These are phyloP conservation scores for Lumnitzera racemosa DNA, from an alignment of 345 rosid species.

Conservation along the genomic window DNA sequence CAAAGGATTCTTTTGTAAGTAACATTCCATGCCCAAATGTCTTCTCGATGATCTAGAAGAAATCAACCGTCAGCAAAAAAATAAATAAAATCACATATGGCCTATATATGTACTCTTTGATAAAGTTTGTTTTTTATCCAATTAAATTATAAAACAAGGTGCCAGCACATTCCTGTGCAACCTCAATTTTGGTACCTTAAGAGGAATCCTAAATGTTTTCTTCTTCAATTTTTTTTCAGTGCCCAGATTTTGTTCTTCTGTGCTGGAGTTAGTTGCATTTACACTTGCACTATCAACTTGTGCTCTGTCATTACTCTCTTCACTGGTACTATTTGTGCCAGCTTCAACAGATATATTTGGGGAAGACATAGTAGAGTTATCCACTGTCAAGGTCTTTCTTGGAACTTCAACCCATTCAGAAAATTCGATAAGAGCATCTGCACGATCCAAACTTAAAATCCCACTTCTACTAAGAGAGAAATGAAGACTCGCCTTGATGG, in stretches of 20 bases:
- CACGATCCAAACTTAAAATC: constrained; percentile 76
- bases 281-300: constrained; percentile 35
- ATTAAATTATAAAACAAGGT: no score
- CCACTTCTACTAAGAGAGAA: constrained; percentile 96
- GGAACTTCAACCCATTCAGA: constrained; percentile 98
- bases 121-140: no score
- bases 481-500: constrained; percentile 87
- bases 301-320: constrained; percentile 42
- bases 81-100: no score
- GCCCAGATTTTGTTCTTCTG: constrained; percentile 53
- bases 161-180: not conserved
- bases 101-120: no score
- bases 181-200: constrained; percentile 49
- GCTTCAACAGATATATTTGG: constrained; percentile 44
- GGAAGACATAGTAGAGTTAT: constrained; percentile 54
- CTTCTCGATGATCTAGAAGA: constrained; percentile 64
- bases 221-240: constrained; percentile 80
- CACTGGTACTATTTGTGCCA: constrained; percentile 34
- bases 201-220: constrained; percentile 70
- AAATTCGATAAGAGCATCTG: constrained; percentile 89
- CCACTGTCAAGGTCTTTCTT: constrained; percentile 58
- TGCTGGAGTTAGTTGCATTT: constrained; percentile 24
- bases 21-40: constrained; percentile 74
- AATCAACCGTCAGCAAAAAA: not conserved
- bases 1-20: constrained; percentile 52